Evolutionary conservation across 257 asterid species (phyloP), one percentile per base, ranked within the genome.

Genomic region (Solanum peruvianum): DNA sequence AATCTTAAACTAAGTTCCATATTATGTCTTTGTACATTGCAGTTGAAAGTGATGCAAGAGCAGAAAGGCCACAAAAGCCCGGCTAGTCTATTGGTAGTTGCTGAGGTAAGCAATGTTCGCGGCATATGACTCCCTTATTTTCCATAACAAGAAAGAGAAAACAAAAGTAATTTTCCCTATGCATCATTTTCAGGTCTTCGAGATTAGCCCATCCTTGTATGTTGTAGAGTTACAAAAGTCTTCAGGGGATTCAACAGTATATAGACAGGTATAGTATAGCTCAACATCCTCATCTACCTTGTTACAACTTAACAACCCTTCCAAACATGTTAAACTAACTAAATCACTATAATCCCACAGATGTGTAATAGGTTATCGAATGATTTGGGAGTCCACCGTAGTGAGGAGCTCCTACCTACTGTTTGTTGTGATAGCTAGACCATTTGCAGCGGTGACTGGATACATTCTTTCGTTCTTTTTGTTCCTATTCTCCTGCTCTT

Each of bases 201-300:
- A 97, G 93, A 91, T 97, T 73, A 94, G 97, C 88, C 95, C 96
- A 86, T 93, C 98, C 44, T 60, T 94, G 90, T 92, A 93, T 88
- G 98, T 93, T 42, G 99, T 97, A 47, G 99, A 97, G 91, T 82
- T 97, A 87, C 91, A 91, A 75, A 97, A 97, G 90, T 91, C 92
- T 39, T 85, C 86, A 20, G 99, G 99, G 49, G 98, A 95, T 90
- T 88, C 96, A 29, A 44, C 86, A 76, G 87, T 88, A 86, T 97
- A 97, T 91, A 95, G 98, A 93, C 92, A 95, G 98, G 98, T 95
- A 91, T 18, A 13, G 98, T 95, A 91, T 18, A 13, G 15, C 29
- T 37, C 9, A 87, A 70, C 23, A 25, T 15, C 41, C 45, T 66
- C 49, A 9, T 72, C 29, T 86, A 45, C 82, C 11, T 25, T 23